Conservation (phyloP, 2,329 filamentous ascomycete genomes). For the Cladosporium sp. region DNA sequence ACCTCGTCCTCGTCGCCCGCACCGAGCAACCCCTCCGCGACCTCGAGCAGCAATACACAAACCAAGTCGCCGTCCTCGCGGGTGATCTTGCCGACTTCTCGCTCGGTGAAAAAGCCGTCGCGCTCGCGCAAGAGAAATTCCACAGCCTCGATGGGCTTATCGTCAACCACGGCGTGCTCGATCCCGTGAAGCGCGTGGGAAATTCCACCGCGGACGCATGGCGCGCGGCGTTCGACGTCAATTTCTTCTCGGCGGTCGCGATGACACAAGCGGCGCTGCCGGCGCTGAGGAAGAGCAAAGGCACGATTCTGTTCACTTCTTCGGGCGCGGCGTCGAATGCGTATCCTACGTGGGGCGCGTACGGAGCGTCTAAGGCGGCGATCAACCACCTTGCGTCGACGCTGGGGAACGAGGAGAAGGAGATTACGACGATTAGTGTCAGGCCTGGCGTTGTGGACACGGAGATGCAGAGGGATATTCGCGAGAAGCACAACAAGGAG, state of each 20-base stretch:
- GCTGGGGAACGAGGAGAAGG: constrained; percentile 73
- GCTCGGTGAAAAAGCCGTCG: constrained; percentile 62
- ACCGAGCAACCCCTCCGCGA: constrained; percentile 55
- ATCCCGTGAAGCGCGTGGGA: constrained; percentile 71
- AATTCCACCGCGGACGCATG: constrained; percentile 72
- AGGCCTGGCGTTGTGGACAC: constrained; percentile 84
- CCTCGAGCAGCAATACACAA: constrained; percentile 55
- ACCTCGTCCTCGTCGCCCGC: constrained; percentile 60
- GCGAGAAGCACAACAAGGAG: constrained; percentile 66
- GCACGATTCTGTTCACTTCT: constrained; percentile 75
- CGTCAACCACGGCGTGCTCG: constrained; percentile 82
- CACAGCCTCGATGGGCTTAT: constrained; percentile 76
- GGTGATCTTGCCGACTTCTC: constrained; percentile 60
- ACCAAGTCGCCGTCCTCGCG: constrained; percentile 57
- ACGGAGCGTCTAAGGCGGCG: constrained; percentile 81
- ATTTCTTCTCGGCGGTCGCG: constrained; percentile 80
- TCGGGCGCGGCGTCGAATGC: constrained; percentile 71
- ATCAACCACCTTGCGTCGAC: constrained; percentile 77
- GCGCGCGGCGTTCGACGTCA: constrained; percentile 75
- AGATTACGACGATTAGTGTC: constrained; percentile 71
- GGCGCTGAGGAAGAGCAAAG: constrained; percentile 66
- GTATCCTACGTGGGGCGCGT: constrained; percentile 75
- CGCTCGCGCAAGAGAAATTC: constrained; percentile 64
- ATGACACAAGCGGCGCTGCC: constrained; percentile 75
- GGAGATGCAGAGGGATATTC: constrained; percentile 82